Conservation (phyloP, 306 rosid genomes). For the Vicia faba region DNA sequence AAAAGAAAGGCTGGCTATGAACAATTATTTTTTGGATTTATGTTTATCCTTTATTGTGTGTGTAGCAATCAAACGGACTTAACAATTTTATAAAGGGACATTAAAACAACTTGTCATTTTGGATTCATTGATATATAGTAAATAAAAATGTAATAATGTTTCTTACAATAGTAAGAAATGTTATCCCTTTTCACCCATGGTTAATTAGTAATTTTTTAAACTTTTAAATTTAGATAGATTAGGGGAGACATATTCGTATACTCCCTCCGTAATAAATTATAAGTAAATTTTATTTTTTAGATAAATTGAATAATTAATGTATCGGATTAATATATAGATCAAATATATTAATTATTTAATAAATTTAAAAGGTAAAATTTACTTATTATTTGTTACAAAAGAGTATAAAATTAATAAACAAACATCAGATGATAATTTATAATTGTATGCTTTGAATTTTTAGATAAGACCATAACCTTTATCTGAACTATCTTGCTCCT, state of each 20-base stretch:
- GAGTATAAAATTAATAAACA: no score
- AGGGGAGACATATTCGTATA: not conserved
- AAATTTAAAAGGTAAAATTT: no score
- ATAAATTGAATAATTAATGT: no score
- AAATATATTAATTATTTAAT: no score
- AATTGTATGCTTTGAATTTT: no score
- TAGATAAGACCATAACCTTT: no score
- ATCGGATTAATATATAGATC: no score
- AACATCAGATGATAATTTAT: no score
- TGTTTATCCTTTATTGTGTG: not conserved
- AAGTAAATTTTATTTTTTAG: no score
- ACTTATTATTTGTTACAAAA: no score
- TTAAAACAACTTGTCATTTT: not conserved
- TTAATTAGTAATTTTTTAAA: not conserved
- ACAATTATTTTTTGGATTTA: slow-evolving; percentile 31
- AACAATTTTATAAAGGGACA: slow-evolving; percentile 19
- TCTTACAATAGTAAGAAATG: not conserved
- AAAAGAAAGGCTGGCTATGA: slow-evolving; percentile 36
- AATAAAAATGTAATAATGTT: not conserved
- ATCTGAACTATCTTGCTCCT: no score
- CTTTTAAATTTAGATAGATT: not conserved
- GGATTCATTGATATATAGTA: slow-evolving; percentile 1
- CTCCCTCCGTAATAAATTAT: no score
- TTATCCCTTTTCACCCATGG: slow-evolving; percentile 22
- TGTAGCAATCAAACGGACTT: slow-evolving; percentile 24